Percentiles rank a stretch among this genome's conserved stretches.
Evolutionary conservation across 2,329 filamentous ascomycete genomes (phyloP).

Genomic region (Pseudogymnoascus sp.): DNA sequence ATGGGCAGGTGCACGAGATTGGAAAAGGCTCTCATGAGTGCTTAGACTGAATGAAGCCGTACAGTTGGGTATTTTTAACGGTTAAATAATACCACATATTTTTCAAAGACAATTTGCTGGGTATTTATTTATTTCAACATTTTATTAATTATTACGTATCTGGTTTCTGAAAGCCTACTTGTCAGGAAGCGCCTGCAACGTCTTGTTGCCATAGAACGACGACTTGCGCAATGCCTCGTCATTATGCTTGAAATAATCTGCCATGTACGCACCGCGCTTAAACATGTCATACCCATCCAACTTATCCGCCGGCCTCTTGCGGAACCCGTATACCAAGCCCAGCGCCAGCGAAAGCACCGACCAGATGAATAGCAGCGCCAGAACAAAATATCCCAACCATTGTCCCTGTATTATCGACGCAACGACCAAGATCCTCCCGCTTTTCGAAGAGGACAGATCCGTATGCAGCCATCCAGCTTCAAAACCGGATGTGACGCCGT

Average conservation of each 20-base stretch:
- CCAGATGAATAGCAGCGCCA: conserved; percentile 4
- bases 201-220: neutral
- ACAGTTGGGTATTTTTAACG: neutral
- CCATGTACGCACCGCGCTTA: neutral
- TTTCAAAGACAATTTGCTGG: neutral
- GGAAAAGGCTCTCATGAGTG: neutral
- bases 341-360: neutral
- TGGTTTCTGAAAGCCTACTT: neutral
- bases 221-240: neutral
- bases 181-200: neutral
- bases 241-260: neutral
- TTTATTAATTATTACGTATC: neutral
- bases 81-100: neutral
- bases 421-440: neutral
- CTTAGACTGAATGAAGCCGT: neutral
- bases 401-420: neutral
- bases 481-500: neutral
- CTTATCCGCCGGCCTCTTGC: neutral
- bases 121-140: neutral
- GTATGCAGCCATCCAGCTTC: neutral
- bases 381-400: neutral
- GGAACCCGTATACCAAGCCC: neutral
- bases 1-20: neutral
- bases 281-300: conserved; percentile 9
- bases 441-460: neutral